These are phyloP conservation scores for Penicillium sclerotiorum DNA, from an alignment of 2,329 filamentous ascomycete species.

Conservation along the genomic window DNA sequence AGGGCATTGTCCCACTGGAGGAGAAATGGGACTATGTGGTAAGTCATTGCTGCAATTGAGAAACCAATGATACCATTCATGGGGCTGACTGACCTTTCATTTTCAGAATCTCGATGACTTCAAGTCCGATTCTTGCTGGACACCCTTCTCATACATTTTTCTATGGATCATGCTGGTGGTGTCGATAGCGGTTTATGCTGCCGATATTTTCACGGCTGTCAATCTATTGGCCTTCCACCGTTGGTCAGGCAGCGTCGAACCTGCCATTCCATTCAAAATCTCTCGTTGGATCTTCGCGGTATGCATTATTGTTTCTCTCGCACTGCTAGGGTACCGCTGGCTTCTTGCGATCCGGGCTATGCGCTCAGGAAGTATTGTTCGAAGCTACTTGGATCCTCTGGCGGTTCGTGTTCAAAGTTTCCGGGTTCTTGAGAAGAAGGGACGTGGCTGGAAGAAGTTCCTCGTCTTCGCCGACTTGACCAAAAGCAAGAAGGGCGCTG, in stretches of 20 bases:
- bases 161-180: conserved; percentile 78
- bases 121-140: conserved; percentile 76
- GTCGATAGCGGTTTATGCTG: conserved; percentile 80
- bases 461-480: conserved; percentile 90
- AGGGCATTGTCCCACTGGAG: conserved; percentile 72
- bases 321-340: conserved; percentile 79
- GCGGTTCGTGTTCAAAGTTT: conserved; percentile 83
- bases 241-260: conserved; percentile 83
- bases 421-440: conserved; percentile 63
- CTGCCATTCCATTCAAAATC: conserved; percentile 72
- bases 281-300: conserved; percentile 94
- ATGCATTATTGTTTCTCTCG: conserved; percentile 88
- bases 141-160: conserved; percentile 79
- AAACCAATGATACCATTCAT: background rate
- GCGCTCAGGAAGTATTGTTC: conserved; percentile 79
- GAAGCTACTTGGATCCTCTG: conserved; percentile 86
- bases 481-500: conserved; percentile 85
- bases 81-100: conserved; percentile 7
- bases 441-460: conserved; percentile 83
- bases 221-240: conserved; percentile 86
- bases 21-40: conserved; percentile 96
- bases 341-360: conserved; percentile 79
- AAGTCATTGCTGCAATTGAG: conserved; percentile 37
- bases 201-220: conserved; percentile 91
- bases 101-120: conserved; percentile 69